Evolutionary conservation across 495 filamentous ascomycete species (phyloP), one percentile per base, ranked within the genome.

Genomic region (Penicillium herquei): DNA sequence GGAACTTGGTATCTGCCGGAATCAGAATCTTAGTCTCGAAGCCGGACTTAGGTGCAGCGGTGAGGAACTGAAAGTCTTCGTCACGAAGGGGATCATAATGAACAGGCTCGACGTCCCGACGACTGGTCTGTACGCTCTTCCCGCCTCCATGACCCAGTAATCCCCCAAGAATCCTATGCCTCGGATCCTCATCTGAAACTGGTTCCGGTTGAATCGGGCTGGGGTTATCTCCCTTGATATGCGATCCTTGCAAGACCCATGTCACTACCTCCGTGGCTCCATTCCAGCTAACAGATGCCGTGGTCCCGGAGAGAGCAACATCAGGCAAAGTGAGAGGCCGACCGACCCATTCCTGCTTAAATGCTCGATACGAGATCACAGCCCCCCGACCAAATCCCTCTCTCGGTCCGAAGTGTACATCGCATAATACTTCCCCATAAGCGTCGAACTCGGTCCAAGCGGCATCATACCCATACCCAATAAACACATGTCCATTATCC

Each of bases 391-490:
- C 57, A 32, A 74, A 77, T 2, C 55, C 56, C 11, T 57, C 31
- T 13, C 51, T 39, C 6, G 61, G 63, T 30, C 67, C 71, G 45
- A 75, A 77, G 55, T 70, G 64, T 3, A 70, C 62, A 35, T 70
- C 52, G 51, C 71, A 70, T 16, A 69, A 58, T 3, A 64, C 49
- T n/a, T 66, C 60, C 12, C 70, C 71, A 12, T 62, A 49, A 6
- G 63, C 33, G 6, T 52, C 61, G 62, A 73, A 79, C 54, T 85
- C 81, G 2, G 77, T 78, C 56, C 81, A 67, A 0, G 75, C 69
- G 13, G 78, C 68, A 39, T 74, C 70, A 45, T 67, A 66, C 1
- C 81, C 82, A 59, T 79, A 84, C 10, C 70, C 76, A 18, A 80
- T 34, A 9, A 85, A 53, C 21, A 74, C 69, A 56, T 80, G 78